Evolutionary conservation across 2,329 filamentous ascomycete species (phyloP).

Genomic region (Phyllosticta citriasiana): DNA sequence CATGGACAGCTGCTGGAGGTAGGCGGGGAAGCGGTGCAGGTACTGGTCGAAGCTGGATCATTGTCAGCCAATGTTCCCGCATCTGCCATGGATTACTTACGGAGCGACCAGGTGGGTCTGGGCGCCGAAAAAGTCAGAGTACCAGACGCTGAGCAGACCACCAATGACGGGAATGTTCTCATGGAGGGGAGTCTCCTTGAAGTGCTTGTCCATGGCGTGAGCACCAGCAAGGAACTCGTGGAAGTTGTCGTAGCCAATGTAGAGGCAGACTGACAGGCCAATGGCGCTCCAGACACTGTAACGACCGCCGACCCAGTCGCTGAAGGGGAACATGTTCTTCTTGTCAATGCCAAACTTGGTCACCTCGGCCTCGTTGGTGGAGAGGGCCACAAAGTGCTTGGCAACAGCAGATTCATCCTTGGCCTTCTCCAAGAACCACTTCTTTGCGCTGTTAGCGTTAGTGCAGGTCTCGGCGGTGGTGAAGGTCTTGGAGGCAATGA

Average conservation of each 20-base stretch:
- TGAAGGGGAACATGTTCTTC: conserved; percentile 99
- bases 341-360: conserved; percentile 98
- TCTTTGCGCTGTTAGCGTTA: conserved; percentile 94
- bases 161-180: conserved; percentile 91
- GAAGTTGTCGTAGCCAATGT: conserved; percentile 97
- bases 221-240: conserved; percentile 89
- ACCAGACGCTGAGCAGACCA: conserved; percentile 94
- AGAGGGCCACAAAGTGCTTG: conserved; percentile 97
- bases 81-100: conserved; percentile 41
- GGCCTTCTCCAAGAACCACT: conserved; percentile 83
- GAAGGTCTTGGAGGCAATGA: conserved; percentile 98
- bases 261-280: conserved; percentile 84
- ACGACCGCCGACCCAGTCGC: conserved; percentile 94
- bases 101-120: conserved; percentile 96
- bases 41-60: conserved; percentile 81
- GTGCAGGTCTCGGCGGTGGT: conserved; percentile 95
- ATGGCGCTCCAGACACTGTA: conserved; percentile 99
- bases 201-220: conserved; percentile 98
- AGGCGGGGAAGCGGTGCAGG: conserved; percentile 96
- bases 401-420: conserved; percentile 69
- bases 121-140: conserved; percentile 96
- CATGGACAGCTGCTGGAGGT: conserved; percentile 98
- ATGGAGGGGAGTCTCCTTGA: conserved; percentile 79
- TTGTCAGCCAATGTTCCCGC: conserved; percentile 12
- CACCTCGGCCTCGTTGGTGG: conserved; percentile 89